These are phyloP conservation scores for Globisporangium orthogonon DNA, from an alignment of 352 stramenopile genomes.

Conservation along the genomic window DNA sequence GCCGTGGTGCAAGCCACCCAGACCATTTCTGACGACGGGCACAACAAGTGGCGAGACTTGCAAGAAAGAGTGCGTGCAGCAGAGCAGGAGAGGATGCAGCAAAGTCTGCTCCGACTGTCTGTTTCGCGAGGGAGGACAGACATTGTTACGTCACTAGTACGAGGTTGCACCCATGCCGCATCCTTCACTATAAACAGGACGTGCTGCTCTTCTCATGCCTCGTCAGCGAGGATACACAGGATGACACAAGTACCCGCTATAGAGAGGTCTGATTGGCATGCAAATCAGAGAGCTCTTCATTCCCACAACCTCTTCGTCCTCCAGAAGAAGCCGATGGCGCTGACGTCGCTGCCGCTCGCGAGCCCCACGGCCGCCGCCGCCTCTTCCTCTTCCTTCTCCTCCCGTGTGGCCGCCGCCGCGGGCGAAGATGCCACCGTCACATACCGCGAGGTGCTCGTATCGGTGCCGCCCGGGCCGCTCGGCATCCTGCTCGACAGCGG, in stretches of 20 bases:
- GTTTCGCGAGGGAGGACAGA: too few relatives aligned
- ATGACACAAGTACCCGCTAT: neutral
- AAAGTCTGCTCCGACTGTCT: too few relatives aligned
- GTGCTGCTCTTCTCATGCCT: neutral
- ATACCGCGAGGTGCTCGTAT: conserved; percentile 31
- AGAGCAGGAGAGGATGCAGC: too few relatives aligned
- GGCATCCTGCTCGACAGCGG: conserved; percentile 62
- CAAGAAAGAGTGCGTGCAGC: too few relatives aligned
- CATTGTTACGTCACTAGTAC: neutral
- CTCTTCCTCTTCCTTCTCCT: neutral
- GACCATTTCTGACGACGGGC: too few relatives aligned
- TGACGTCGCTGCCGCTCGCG: neutral
- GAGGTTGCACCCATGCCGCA: neutral
- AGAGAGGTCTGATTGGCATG: neutral
- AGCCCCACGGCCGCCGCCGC: conserved; percentile 3
- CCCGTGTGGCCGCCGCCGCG: conserved; percentile 5
- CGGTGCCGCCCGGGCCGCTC: conserved; percentile 47
- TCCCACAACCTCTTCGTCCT: neutral
- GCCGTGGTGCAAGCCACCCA: too few relatives aligned
- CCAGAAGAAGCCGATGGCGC: neutral
- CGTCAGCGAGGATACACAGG: neutral
- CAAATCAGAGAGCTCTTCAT: neutral
- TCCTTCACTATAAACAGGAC: neutral
- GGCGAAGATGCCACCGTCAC: conserved; percentile 4
- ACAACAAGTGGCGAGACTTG: too few relatives aligned